Evolutionary conservation across 2,329 filamentous ascomycete species (phyloP).

Genomic region (Lasiodiplodia theobromae): DNA sequence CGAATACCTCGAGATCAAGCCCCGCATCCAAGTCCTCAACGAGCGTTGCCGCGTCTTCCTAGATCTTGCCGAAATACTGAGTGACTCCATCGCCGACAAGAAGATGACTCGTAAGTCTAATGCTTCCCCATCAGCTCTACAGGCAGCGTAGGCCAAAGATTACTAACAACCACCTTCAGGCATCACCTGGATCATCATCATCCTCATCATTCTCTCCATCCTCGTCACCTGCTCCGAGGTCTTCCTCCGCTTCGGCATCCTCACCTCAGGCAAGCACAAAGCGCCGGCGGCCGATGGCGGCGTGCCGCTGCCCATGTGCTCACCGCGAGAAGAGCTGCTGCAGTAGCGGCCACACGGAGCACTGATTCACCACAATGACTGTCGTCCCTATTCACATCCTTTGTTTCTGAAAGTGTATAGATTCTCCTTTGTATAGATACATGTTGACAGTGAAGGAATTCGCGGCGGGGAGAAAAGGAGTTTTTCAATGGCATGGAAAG

Average conservation of each 20-base stretch:
- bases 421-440: constrained; percentile 10
- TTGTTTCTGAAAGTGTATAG: not conserved
- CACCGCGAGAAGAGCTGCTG: constrained; percentile 22
- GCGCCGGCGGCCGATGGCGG: not conserved
- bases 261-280: constrained; percentile 31
- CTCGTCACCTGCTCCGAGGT: constrained; percentile 91
- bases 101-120: constrained; percentile 77
- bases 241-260: constrained; percentile 72
- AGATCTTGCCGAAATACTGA: constrained; percentile 92
- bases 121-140: too few relatives aligned
- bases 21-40: constrained; percentile 94
- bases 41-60: constrained; percentile 96
- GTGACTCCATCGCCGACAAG: constrained; percentile 88
- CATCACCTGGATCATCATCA: constrained; percentile 98
- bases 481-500: not conserved
- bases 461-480: not conserved
- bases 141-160: too few relatives aligned
- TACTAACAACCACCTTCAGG: constrained; percentile 41
- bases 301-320: constrained; percentile 25
- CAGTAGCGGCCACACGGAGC: not conserved
- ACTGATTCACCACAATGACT: not conserved
- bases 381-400: not conserved
- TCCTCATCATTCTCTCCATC: constrained; percentile 90
- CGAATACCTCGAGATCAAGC: constrained; percentile 97
- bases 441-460: not conserved